Evolutionary conservation across 2,329 filamentous ascomycete genomes (phyloP).

Genomic region (Pseudocercospora eumusae): DNA sequence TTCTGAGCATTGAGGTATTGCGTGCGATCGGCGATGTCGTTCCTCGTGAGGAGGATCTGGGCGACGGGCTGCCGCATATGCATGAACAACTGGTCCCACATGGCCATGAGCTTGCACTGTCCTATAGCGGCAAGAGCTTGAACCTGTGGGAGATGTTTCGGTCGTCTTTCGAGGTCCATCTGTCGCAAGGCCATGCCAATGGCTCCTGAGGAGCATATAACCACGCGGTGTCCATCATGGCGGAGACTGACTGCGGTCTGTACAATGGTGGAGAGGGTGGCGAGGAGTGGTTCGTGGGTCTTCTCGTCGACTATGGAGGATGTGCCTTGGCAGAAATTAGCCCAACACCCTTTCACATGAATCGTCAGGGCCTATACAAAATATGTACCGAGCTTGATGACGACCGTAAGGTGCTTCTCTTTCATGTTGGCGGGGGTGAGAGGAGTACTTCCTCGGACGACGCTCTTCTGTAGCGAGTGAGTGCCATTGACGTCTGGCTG

Average conservation of each 20-base stretch:
- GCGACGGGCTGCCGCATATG: conserved; percentile 89
- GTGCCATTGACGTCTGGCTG: conserved; percentile 6
- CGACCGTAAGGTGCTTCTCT: conserved; percentile 70
- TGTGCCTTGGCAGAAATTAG: conserved; percentile 64
- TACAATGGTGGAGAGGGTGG: conserved; percentile 87
- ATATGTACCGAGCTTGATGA: conserved; percentile 78
- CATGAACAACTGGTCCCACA: conserved; percentile 91
- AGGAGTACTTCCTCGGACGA: neutral
- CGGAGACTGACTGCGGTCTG: conserved; percentile 86
- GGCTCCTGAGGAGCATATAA: conserved; percentile 95
- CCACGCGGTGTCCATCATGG: conserved; percentile 88
- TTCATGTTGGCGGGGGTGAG: conserved; percentile 55
- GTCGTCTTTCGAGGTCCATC: conserved; percentile 84
- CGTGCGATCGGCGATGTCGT: conserved; percentile 93
- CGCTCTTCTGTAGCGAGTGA: neutral
- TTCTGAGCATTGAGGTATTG: conserved; percentile 97
- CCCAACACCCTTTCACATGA: conserved; percentile 14
- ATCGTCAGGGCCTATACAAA: conserved; percentile 21
- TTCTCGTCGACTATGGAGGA: conserved; percentile 98
- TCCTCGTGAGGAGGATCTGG: conserved; percentile 90
- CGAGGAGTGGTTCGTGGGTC: conserved; percentile 89
- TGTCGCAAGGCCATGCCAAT: conserved; percentile 89
- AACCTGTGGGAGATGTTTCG: conserved; percentile 85
- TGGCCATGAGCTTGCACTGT: conserved; percentile 88
- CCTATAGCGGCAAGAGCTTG: conserved; percentile 96